phyloP scores from a whole-genome alignment of 2,329 filamentous ascomycete species.

The Ophiostoma angusticollis region DNA sequence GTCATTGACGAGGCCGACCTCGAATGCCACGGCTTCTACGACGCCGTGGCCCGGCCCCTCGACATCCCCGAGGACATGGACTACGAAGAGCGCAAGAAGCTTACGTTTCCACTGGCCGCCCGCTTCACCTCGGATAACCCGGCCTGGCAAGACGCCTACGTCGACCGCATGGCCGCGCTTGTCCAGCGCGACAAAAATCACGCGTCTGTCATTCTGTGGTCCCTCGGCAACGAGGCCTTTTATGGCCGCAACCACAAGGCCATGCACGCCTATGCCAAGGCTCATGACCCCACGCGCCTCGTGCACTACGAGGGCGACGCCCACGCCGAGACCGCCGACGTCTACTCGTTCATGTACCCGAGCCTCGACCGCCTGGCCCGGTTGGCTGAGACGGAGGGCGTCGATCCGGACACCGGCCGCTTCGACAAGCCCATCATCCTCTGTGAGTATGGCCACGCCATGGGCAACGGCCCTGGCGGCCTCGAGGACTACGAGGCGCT shows the following conservation, averaged over 20 bases:
- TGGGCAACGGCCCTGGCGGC: conserved; percentile 63
- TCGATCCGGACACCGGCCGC: conserved; percentile 25
- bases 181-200: conserved; percentile 60
- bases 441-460: conserved; percentile 49
- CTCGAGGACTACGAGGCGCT: conserved; percentile 54
- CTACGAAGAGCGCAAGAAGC: conserved; percentile 46
- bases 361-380: conserved; percentile 36
- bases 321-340: conserved; percentile 46
- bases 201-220: conserved; percentile 59
- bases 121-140: conserved; percentile 49
- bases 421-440: conserved; percentile 46
- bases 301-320: conserved; percentile 57
- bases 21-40: conserved; percentile 42
- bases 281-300: conserved; percentile 42
- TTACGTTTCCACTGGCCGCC: conserved; percentile 41
- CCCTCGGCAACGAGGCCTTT: conserved; percentile 60
- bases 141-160: conserved; percentile 48
- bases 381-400: conserved; percentile 30
- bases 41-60: conserved; percentile 34
- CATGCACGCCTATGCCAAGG: conserved; percentile 52
- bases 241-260: conserved; percentile 55
- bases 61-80: conserved; percentile 43
- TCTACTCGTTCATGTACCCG: conserved; percentile 58
- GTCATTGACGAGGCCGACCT: conserved; percentile 39
- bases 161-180: conserved; percentile 53